Conservation (phyloP, 2,329 filamentous ascomycete genomes). For the Exophiala oligosperma region DNA sequence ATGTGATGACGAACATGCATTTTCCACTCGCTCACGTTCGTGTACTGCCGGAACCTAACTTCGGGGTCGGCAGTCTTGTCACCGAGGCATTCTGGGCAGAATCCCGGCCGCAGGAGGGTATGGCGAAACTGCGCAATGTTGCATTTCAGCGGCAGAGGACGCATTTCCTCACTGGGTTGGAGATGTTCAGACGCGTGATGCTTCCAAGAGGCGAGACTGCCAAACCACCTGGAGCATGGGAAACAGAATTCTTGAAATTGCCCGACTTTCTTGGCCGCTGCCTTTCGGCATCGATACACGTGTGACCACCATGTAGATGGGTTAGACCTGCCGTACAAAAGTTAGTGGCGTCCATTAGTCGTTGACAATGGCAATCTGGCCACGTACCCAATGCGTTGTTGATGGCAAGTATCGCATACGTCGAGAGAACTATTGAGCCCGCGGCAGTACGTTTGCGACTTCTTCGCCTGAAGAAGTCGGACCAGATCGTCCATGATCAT, state of each 20-base stretch:
- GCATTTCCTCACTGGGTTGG: not conserved
- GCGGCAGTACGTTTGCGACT: conserved; percentile 2
- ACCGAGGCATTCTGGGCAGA: conserved; percentile 5
- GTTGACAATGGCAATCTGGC: not conserved
- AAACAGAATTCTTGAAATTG: conserved; percentile 5
- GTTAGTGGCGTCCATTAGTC: not conserved
- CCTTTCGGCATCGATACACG: conserved; percentile 4
- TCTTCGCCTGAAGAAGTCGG: not conserved
- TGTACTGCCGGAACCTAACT: not conserved
- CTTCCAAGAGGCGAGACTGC: not conserved
- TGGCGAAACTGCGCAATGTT: conserved; percentile 5
- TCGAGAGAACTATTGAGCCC: conserved; percentile 6
- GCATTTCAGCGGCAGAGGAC: not conserved
- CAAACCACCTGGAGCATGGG: conserved; percentile 4
- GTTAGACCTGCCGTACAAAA: not conserved
- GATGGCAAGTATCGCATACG: not conserved
- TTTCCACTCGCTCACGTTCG: conserved; percentile 7
- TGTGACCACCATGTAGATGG: not conserved
- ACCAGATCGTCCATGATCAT: conserved; percentile 10
- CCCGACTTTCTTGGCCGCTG: not conserved
- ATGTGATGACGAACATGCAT: not conserved
- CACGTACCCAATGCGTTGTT: not conserved
- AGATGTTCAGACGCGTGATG: not conserved
- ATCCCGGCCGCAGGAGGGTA: conserved; percentile 1
- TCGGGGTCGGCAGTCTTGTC: not conserved